Conservation (phyloP, 2,329 filamentous ascomycete genomes). For the Neofusicoccum parvum region DNA sequence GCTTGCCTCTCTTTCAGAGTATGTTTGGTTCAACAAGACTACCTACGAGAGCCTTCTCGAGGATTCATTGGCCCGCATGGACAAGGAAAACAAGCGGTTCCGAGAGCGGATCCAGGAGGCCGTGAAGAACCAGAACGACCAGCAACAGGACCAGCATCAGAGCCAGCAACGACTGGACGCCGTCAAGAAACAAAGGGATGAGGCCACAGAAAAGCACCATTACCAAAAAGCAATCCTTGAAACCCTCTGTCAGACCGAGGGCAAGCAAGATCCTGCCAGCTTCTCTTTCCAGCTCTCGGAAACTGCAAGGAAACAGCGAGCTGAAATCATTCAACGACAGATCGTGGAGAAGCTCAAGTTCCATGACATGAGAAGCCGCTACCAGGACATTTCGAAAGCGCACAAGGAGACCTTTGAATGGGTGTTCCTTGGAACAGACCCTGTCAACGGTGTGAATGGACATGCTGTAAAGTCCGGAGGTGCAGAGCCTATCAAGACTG, state of each 20-base stretch:
- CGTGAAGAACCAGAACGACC: not conserved
- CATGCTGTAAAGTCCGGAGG: too few species aligned
- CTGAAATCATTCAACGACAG: constrained; percentile 3
- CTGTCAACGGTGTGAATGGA: not conserved
- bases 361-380: constrained; percentile 14
- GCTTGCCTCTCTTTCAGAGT: constrained; percentile 23
- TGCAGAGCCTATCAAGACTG: not conserved
- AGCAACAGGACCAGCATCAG: not conserved
- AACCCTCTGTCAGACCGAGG: not conserved
- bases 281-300: not conserved
- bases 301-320: not conserved
- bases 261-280: not conserved
- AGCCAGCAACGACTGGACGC: not conserved
- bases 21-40: not conserved
- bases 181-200: constrained; percentile 6
- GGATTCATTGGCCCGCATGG: not conserved
- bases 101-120: not conserved
- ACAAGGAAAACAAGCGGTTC: not conserved
- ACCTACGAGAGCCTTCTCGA: not conserved
- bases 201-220: not conserved
- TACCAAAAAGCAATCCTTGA: constrained; percentile 15
- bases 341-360: constrained; percentile 13
- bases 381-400: constrained; percentile 18
- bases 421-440: constrained; percentile 14
- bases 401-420: constrained; percentile 23